Evolutionary conservation across 106 monocot species (phyloP).

Genomic region (Gastrodia elata): DNA sequence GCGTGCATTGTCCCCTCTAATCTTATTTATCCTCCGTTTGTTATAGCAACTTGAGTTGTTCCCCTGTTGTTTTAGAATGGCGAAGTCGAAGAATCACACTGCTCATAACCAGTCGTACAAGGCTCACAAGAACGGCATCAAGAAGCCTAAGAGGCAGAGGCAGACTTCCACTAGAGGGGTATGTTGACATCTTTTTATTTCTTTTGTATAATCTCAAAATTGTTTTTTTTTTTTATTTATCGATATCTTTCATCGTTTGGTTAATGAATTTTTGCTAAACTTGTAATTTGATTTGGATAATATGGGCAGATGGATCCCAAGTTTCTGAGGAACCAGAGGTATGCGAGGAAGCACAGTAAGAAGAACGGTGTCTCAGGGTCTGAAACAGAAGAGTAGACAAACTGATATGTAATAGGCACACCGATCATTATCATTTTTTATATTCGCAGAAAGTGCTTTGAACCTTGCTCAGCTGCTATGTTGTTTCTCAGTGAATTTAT

Average conservation of each 20-base stretch:
- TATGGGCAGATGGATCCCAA: constrained; percentile 45
- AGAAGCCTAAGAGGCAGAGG: constrained; percentile 43
- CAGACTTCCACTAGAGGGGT: constrained; percentile 55
- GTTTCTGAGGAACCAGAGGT: constrained; percentile 58
- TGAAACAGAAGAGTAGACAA: constrained; percentile 28
- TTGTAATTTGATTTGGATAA: not conserved
- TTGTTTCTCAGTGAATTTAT: not conserved
- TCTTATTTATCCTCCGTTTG: not conserved
- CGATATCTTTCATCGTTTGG: not conserved
- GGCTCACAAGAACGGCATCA: constrained; percentile 60
- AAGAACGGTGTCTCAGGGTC: constrained; percentile 16
- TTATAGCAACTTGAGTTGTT: not conserved
- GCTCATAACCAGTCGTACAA: constrained; percentile 53
- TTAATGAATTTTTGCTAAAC: not conserved
- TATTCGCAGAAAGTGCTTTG: not conserved
- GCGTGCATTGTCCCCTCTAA: not conserved
- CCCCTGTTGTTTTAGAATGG: constrained; percentile 12
- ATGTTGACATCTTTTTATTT: not conserved
- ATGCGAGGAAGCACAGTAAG: constrained; percentile 52
- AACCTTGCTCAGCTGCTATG: not conserved
- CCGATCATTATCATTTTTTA: not conserved
- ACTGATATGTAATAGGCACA: not conserved
- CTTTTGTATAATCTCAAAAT: not conserved
- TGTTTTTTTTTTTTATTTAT: not conserved
- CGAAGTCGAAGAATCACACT: constrained; percentile 69